Conservation (phyloP, 495 filamentous ascomycete species). For the Sabuloglossum arenarium region DNA sequence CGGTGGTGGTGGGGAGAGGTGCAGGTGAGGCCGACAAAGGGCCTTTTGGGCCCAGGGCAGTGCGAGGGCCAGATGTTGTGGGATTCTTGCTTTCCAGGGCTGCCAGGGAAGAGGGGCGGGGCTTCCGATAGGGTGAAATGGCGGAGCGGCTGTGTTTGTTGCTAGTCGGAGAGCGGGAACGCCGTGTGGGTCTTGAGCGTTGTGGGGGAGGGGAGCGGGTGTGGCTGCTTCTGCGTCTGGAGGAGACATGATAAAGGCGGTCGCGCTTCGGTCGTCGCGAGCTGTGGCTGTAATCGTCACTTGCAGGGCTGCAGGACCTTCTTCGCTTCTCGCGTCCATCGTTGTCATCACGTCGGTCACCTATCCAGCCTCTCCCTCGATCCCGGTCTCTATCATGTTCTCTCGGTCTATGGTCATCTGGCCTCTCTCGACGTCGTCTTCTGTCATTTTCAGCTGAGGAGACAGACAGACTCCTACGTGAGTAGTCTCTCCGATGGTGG, state of each 20-base stretch:
- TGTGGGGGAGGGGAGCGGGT: background rate
- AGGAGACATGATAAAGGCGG: background rate
- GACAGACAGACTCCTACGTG: background rate
- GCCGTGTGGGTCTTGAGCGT: background rate
- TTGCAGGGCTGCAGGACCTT: background rate
- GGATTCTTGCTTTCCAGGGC: background rate
- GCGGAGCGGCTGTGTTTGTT: background rate
- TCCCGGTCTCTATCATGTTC: background rate
- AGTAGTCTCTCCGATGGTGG: no score
- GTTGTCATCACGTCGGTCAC: background rate
- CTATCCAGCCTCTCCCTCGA: background rate
- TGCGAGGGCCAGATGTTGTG: background rate
- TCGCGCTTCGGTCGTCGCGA: background rate
- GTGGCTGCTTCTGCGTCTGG: background rate
- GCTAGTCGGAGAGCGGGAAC: background rate
- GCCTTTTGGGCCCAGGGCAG: background rate
- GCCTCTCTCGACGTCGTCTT: background rate
- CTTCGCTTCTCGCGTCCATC: background rate
- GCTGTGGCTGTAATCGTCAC: background rate
- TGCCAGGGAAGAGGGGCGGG: background rate
- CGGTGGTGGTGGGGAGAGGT: constrained; percentile 10
- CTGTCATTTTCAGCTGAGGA: background rate
- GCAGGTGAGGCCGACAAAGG: background rate
- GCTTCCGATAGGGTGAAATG: background rate
- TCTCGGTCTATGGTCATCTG: background rate